phyloP scores from a whole-genome alignment of 164 flowering plant species.

The Houttuynia cordata region DNA sequence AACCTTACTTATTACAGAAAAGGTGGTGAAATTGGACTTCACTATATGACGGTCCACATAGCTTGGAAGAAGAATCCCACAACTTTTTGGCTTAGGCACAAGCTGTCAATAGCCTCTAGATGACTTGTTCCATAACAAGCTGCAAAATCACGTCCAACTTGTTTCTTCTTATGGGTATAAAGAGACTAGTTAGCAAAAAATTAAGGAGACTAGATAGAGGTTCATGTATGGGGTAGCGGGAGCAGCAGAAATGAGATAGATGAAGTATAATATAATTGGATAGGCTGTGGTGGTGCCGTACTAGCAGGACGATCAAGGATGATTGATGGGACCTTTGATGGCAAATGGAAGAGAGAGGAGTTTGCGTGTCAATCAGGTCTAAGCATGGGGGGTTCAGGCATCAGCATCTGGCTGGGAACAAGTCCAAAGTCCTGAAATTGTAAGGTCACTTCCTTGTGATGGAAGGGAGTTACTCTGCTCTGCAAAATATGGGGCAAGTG shows the following conservation, averaged over 20 bases:
- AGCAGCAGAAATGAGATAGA: too few relatives aligned
- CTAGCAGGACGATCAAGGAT: not conserved
- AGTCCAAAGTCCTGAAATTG: not conserved
- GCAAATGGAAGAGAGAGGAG: not conserved
- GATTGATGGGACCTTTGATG: not conserved
- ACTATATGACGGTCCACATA: not conserved
- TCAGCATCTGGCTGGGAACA: not conserved
- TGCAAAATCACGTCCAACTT: too few relatives aligned
- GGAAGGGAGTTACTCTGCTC: not conserved
- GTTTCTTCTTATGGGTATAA: too few relatives aligned
- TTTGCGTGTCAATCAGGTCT: not conserved
- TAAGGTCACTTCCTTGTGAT: not conserved
- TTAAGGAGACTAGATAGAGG: too few relatives aligned
- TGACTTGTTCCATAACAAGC: too few relatives aligned
- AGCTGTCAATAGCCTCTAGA: too few relatives aligned
- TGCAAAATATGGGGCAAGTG: not conserved
- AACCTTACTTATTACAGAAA: not conserved
- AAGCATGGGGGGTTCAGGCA: not conserved
- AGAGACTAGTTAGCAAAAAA: too few relatives aligned
- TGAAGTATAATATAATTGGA: too few relatives aligned
- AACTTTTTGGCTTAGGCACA: not conserved
- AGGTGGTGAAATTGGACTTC: not conserved
- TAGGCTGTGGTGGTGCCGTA: not conserved
- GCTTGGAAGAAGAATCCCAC: not conserved
- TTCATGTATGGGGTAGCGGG: too few relatives aligned